phyloP scores from a whole-genome alignment of 1,139 yeast genomes.

The Kodamaea fungicola region DNA sequence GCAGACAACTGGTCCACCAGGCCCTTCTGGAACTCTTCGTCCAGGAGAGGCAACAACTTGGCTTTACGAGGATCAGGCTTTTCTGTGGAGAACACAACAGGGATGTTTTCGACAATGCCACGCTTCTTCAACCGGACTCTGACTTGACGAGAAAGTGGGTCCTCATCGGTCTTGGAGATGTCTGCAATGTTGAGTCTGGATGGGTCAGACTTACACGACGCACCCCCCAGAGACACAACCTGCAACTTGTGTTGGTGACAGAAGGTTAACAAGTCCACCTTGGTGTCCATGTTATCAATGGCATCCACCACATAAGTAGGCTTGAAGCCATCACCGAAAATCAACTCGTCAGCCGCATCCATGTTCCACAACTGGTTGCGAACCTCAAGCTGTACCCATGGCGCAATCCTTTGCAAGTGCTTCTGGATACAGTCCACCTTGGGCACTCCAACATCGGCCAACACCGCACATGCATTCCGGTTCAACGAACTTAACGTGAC shows the following conservation, averaged over 20 bases:
- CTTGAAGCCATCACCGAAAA: constrained; percentile 49
- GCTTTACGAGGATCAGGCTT: constrained; percentile 97
- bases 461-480: constrained; percentile 88
- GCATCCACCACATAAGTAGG: constrained; percentile 87
- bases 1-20: constrained; percentile 86
- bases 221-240: constrained; percentile 90
- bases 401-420: constrained; percentile 70
- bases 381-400: constrained; percentile 85
- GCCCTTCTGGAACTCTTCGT: constrained; percentile 75
- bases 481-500: constrained; percentile 88
- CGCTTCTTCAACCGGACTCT: constrained; percentile 71
- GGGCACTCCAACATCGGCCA: constrained; percentile 85
- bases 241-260: constrained; percentile 58
- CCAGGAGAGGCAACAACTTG: constrained; percentile 74
- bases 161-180: constrained; percentile 70
- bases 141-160: constrained; percentile 85
- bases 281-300: constrained; percentile 92
- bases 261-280: constrained; percentile 79
- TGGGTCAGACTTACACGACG: constrained; percentile 68
- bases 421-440: constrained; percentile 76
- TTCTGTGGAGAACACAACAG: constrained; percentile 89
- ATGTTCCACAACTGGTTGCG: constrained; percentile 73
- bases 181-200: constrained; percentile 44
- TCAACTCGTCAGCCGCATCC: constrained; percentile 57
- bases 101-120: constrained; percentile 74